Conservation (phyloP, 2,329 filamentous ascomycete species). For the Aspergillus alliaceus region DNA sequence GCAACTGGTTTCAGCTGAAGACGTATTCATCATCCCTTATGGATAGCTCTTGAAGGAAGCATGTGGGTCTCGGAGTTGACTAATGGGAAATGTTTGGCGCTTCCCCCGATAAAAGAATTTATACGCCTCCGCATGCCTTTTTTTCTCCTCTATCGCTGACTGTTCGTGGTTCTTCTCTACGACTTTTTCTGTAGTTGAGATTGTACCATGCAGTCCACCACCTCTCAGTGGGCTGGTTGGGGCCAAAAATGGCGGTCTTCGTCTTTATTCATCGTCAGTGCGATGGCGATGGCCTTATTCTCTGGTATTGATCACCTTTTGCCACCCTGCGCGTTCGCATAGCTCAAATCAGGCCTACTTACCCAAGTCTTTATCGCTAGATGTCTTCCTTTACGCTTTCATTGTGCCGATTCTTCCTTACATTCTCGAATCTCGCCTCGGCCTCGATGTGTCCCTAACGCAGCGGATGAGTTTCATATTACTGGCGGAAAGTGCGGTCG, state of each 20-base stretch:
- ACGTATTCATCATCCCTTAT: no score
- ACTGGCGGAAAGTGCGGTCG: constrained; percentile 25
- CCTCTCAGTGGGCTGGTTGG: constrained; percentile 9
- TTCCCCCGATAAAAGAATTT: neutral
- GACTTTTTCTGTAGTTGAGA: neutral
- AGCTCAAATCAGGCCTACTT: neutral
- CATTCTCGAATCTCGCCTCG: constrained; percentile 27
- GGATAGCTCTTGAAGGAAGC: neutral
- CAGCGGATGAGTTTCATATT: constrained; percentile 27
- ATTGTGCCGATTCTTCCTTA: constrained; percentile 33
- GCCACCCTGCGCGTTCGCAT: neutral
- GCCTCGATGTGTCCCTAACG: constrained; percentile 21
- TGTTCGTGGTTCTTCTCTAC: neutral
- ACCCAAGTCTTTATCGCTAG: no score
- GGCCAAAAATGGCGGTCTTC: constrained; percentile 25
- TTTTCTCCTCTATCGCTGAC: neutral
- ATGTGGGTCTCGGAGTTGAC: neutral
- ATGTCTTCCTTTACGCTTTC: constrained; percentile 30
- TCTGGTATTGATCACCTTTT: constrained; percentile 12
- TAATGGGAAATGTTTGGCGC: neutral
- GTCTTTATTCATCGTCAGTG: constrained; percentile 20
- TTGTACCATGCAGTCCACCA: constrained; percentile 9
- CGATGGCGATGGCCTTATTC: constrained; percentile 26
- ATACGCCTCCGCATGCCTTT: neutral
- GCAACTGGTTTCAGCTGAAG: neutral